Conservation (phyloP, 2,329 filamentous ascomycete species). For the Aspergillus ochraceus region DNA sequence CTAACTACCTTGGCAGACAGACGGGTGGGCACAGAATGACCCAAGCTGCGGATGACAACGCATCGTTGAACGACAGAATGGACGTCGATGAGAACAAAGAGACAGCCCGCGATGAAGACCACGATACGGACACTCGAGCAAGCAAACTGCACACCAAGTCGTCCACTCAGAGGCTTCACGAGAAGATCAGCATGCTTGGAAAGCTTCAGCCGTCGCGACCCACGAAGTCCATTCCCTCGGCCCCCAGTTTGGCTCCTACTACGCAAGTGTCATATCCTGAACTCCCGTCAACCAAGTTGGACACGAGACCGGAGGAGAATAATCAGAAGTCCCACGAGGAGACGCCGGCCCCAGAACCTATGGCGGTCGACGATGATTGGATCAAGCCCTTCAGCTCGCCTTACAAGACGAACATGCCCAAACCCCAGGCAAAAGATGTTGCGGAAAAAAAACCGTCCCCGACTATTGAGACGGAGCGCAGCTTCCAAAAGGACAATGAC, state of each 20-base stretch:
- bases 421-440: constrained; percentile 62
- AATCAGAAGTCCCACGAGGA: constrained; percentile 24
- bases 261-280: constrained; percentile 40
- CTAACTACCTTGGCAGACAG: constrained; percentile 71
- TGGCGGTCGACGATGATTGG: constrained; percentile 55
- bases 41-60: constrained; percentile 42
- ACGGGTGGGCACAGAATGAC: constrained; percentile 60
- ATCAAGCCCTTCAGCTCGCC: constrained; percentile 54
- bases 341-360: constrained; percentile 21
- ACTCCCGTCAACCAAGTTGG: constrained; percentile 30
- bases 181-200: constrained; percentile 79
- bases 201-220: constrained; percentile 51
- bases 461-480: constrained; percentile 26
- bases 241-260: constrained; percentile 24
- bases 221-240: constrained; percentile 47
- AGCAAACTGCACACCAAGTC: constrained; percentile 74
- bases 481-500: constrained; percentile 15
- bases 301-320: constrained; percentile 25
- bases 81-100: constrained; percentile 58
- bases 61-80: constrained; percentile 47
- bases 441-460: constrained; percentile 51
- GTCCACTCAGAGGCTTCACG: constrained; percentile 89
- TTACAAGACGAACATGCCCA: constrained; percentile 55
- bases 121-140: constrained; percentile 50
- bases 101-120: constrained; percentile 47